Percentiles rank a stretch among this genome's conserved stretches.
Conservation (phyloP, 1,284 basidiomycete species). For the Tilletia walkeri region DNA sequence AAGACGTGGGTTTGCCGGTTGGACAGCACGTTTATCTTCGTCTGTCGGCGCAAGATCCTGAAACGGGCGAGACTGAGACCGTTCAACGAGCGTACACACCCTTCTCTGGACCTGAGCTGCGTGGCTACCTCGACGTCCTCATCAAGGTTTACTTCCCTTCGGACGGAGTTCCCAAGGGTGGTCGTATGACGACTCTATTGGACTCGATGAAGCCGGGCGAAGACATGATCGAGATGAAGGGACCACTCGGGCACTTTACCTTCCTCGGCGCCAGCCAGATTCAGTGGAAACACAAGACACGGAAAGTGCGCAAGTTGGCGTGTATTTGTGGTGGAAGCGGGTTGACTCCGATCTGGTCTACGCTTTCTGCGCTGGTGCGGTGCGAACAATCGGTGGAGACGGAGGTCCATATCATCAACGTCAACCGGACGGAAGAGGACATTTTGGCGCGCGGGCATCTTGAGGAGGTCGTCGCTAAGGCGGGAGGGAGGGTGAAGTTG, state of each 20-base stretch:
- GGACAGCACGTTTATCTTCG: constrained; percentile 65
- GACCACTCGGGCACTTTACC: constrained; percentile 66
- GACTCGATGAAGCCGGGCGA: constrained; percentile 60
- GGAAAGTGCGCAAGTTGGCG: constrained; percentile 60
- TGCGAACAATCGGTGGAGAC: constrained; percentile 51
- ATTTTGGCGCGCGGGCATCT: constrained; percentile 64
- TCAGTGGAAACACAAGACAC: constrained; percentile 57
- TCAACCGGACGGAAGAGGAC: constrained; percentile 61
- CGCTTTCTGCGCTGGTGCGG: constrained; percentile 58
- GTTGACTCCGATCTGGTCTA: constrained; percentile 62
- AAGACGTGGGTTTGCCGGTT: constrained; percentile 64
- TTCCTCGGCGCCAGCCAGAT: constrained; percentile 61
- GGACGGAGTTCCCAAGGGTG: constrained; percentile 59
- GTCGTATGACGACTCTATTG: constrained; percentile 65
- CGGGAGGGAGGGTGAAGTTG: constrained; percentile 58
- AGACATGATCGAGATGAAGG: constrained; percentile 66
- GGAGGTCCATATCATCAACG: constrained; percentile 63
- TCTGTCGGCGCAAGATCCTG: constrained; percentile 46
- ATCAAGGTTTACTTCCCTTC: constrained; percentile 65
- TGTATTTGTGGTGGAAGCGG: constrained; percentile 68
- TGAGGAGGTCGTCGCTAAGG: constrained; percentile 57
- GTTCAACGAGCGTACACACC: constrained; percentile 69
- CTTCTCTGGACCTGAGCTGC: constrained; percentile 59
- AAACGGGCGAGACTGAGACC: constrained; percentile 57
- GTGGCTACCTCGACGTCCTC: constrained; percentile 60